Evolutionary conservation across 176 grass and related monocot species (phyloP).

Genomic region (Bromus sterilis): DNA sequence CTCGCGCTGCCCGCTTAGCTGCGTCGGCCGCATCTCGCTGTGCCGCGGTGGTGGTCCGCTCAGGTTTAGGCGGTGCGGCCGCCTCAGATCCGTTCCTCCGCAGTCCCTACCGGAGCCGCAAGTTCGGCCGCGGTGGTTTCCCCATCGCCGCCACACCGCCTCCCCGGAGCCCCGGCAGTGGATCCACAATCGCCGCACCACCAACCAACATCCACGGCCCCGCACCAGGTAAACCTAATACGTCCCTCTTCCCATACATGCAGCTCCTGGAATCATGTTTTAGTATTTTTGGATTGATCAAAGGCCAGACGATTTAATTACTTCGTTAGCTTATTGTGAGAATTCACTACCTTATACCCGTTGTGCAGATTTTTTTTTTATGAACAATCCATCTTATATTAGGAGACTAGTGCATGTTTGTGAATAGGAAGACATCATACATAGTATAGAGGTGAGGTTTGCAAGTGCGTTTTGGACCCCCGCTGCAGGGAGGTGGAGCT

Average conservation of each 20-base stretch:
- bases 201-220: background rate
- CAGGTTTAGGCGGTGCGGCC: background rate
- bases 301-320: background rate
- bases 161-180: background rate
- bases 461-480: background rate
- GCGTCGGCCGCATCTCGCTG: background rate
- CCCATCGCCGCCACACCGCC: background rate
- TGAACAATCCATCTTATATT: background rate
- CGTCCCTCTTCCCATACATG: background rate
- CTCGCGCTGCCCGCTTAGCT: background rate
- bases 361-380: too few species aligned
- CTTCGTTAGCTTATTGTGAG: background rate
- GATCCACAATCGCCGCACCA: background rate
- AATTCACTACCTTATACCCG: background rate
- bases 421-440: background rate
- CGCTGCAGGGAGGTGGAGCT: background rate
- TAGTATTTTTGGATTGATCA: background rate
- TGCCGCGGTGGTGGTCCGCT: background rate
- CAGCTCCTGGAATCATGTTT: background rate
- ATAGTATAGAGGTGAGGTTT: background rate
- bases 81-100: background rate
- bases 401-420: background rate
- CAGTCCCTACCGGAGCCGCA: background rate
- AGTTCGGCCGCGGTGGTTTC: background rate
- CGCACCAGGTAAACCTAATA: background rate